Conservation (phyloP, 345 rosid species). For the Eucalyptus fibrosa region DNA sequence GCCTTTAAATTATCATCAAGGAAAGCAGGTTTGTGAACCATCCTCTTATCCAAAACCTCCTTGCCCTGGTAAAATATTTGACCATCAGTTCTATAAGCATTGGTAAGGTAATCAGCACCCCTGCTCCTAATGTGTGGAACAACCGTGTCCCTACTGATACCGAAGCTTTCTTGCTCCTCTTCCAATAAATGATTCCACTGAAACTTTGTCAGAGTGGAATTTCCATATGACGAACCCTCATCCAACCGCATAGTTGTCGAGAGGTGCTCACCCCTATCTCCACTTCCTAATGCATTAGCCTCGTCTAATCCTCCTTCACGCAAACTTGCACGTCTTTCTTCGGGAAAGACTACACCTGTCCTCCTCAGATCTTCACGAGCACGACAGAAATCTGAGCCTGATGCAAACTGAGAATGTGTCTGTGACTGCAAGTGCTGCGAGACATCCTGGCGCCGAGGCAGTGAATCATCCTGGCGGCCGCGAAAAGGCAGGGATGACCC, state of each 20-base stretch:
- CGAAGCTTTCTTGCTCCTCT: background rate
- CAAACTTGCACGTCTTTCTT: background rate
- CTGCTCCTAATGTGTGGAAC: background rate
- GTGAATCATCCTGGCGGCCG: background rate
- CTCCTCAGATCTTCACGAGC: background rate
- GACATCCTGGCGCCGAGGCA: background rate
- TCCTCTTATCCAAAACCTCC: background rate
- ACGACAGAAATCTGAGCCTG: background rate
- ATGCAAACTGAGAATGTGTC: background rate
- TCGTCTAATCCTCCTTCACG: background rate
- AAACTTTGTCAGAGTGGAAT: slow-evolving; percentile 8
- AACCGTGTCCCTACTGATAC: background rate
- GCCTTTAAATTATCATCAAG: background rate
- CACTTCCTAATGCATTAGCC: background rate
- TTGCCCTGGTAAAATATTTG: background rate
- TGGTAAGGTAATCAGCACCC: background rate
- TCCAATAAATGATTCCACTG: slow-evolving; percentile 19
- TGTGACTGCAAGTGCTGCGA: background rate
- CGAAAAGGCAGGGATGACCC: background rate
- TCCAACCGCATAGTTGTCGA: background rate
- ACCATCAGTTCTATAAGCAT: background rate
- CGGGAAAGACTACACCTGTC: background rate
- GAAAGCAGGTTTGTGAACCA: background rate
- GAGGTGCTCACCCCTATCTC: background rate
- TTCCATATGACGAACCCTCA: background rate